These are phyloP conservation scores for Ophiostoma quercus DNA, from an alignment of 2,329 filamentous ascomycete genomes.

Conservation along the genomic window DNA sequence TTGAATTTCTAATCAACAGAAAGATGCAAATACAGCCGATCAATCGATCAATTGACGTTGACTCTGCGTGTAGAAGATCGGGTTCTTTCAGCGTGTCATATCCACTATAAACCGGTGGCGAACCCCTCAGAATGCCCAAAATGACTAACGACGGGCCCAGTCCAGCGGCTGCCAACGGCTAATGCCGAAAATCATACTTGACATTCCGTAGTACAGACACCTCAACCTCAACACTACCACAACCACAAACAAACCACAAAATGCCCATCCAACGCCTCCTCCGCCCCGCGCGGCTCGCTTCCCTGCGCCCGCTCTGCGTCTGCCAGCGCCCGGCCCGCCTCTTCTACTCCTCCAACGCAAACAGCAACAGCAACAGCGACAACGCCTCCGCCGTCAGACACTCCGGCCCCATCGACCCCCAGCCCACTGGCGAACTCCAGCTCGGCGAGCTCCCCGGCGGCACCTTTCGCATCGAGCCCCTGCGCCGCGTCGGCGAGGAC, in stretches of 20 bases:
- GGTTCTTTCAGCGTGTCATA: not conserved
- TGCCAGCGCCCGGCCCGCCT: conserved; percentile 11
- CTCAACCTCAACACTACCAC: not conserved
- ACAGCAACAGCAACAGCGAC: not conserved
- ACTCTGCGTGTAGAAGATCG: not conserved
- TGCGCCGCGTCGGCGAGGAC: conserved; percentile 79
- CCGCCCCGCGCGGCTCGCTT: conserved; percentile 25
- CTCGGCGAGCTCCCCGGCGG: conserved; percentile 86
- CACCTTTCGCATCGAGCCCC: conserved; percentile 82
- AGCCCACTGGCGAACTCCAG: conserved; percentile 54
- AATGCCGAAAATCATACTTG: not conserved
- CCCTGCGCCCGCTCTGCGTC: conserved; percentile 23
- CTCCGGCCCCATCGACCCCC: conserved; percentile 29
- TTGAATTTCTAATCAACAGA: not conserved
- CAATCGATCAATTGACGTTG: not conserved
- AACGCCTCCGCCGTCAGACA: conserved; percentile 13
- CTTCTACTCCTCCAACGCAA: not conserved
- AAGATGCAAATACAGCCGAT: not conserved
- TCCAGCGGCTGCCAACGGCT: not conserved
- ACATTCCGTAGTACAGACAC: not conserved
- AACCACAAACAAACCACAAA: not conserved
- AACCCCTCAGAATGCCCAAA: not conserved
- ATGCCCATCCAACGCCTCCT: conserved; percentile 23
- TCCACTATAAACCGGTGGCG: not conserved
- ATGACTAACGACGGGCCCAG: conserved; percentile 10